Conservation (phyloP, 2,329 filamentous ascomycete genomes). For the Aureobasidium vineae region DNA sequence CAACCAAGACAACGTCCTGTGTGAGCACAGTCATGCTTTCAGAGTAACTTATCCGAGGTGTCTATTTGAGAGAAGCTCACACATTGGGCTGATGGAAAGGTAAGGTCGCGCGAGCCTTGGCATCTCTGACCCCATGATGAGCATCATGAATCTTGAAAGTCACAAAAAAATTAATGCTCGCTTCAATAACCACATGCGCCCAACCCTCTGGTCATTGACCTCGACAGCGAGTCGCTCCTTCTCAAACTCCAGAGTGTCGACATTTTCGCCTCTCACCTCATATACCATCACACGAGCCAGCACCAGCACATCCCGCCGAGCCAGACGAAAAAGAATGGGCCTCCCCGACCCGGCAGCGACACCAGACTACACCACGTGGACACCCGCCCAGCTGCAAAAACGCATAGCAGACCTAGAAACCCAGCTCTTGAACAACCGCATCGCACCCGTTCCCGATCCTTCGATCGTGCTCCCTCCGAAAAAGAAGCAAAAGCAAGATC, state of each 20-base stretch:
- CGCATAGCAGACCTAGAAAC: slow-evolving; percentile 67
- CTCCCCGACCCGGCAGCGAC: not conserved
- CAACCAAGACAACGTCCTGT: not conserved
- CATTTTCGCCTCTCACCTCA: not conserved
- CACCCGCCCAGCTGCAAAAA: slow-evolving; percentile 59
- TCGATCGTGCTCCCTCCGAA: slow-evolving; percentile 2
- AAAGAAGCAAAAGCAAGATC: slow-evolving; percentile 37
- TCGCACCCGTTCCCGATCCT: slow-evolving; percentile 8
- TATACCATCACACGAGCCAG: not conserved
- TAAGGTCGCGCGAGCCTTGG: not conserved
- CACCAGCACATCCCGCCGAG: slow-evolving; percentile 8
- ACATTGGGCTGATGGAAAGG: not conserved
- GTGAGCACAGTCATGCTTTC: not conserved
- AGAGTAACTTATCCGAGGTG: no score
- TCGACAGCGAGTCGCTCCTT: not conserved
- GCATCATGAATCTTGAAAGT: slow-evolving; percentile 4
- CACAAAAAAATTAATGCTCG: slow-evolving; percentile 5
- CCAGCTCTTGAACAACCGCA: slow-evolving; percentile 51
- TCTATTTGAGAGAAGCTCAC: no score
- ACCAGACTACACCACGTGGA: slow-evolving; percentile 22
- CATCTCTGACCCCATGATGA: not conserved
- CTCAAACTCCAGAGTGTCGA: not conserved
- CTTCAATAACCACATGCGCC: not conserved
- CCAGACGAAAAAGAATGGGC: slow-evolving; percentile 7
- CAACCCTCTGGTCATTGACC: slow-evolving; percentile 4